These are phyloP conservation scores for Hylodesmum podocarpum DNA, from an alignment of 306 rosid genomes.

Conservation along the genomic window DNA sequence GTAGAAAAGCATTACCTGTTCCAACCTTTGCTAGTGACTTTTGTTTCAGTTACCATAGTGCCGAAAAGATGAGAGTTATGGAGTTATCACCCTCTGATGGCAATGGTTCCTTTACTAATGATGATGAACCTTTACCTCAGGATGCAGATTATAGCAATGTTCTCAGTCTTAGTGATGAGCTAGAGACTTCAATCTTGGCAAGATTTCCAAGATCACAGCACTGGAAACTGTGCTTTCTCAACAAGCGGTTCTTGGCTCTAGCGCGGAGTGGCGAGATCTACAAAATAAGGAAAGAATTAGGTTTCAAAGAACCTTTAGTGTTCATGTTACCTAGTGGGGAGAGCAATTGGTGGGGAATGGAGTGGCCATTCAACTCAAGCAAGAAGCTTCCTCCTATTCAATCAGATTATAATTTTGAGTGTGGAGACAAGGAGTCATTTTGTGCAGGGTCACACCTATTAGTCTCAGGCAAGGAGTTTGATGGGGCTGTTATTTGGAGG, in stretches of 20 bases:
- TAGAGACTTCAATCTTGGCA: conserved; percentile 68
- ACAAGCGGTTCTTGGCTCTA: conserved; percentile 53
- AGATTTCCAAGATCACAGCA: conserved; percentile 70
- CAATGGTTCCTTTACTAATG: conserved; percentile 42
- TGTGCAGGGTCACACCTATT: conserved; percentile 77
- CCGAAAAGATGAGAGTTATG: conserved; percentile 21
- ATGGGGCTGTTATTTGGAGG: conserved; percentile 63
- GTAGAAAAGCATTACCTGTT: conserved; percentile 27
- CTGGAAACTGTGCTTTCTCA: conserved; percentile 55
- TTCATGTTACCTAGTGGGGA: conserved; percentile 73
- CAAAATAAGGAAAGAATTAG: conserved; percentile 58
- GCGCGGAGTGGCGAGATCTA: conserved; percentile 61
- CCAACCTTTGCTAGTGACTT: conserved; percentile 14
- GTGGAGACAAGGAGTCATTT: conserved; percentile 70
- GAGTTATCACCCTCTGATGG: conserved; percentile 32
- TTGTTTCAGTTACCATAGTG: conserved; percentile 14
- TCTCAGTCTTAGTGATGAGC: conserved; percentile 64
- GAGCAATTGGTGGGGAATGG: conserved; percentile 69
- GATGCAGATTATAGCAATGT: conserved; percentile 71
- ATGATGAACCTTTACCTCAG: conserved; percentile 56
- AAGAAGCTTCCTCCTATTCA: conserved; percentile 61
- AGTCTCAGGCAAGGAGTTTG: conserved; percentile 66
- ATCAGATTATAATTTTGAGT: conserved; percentile 51
- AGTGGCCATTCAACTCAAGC: conserved; percentile 50
- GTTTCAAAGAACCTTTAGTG: conserved; percentile 64